Evolutionary conservation across 2,329 filamentous ascomycete genomes (phyloP), one percentile per base, ranked within the genome.

Genomic region (Gyromitra esculenta): DNA sequence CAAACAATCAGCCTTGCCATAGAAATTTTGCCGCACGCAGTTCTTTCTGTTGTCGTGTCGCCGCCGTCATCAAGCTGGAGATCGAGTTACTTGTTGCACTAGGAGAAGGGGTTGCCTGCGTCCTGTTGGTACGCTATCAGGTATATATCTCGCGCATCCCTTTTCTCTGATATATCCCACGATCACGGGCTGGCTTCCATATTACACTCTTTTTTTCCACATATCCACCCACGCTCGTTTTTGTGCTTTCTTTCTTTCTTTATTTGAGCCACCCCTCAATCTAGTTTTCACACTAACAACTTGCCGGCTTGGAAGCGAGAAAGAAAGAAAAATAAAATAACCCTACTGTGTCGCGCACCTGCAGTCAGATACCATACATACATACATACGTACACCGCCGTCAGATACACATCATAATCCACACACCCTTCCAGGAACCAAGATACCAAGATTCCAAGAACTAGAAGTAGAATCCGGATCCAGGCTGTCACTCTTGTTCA

Each of bases 1-100:
- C 72, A 31, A 52, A 70, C 57, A 70, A 70, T 59, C 72, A 75
- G 72, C 65, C 59, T 52, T 75, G 65, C 66, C 72, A 75, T 71
- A 75, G 66, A 50, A 59, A 37, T 64, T 50, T 57, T 69, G 35
- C 66, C 57, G 50, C 62, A 66, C 63, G 41, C 62, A 65, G 37
- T 66, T 64, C 43, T 70, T 57, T 52, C 54, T 70, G 41, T 31
- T 48, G 56, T 74, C 64, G 56, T 54, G 43, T 52, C 39, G 59
- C 37, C 39, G 59, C 37, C 50, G 13, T 31, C 31, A 37, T 43
- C 39, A 63, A 41, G 59, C 39, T 64, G 57, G 57, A 69, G 64
- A 50, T 41, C 45, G n/a, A 43, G 41, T 69, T 59, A 39, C 41
- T 64, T 57, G 21, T 72, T 65, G 48, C 39, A 57, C 64, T 57